Conservation (phyloP, 345 rosid genomes). For the Citrus sp. region DNA sequence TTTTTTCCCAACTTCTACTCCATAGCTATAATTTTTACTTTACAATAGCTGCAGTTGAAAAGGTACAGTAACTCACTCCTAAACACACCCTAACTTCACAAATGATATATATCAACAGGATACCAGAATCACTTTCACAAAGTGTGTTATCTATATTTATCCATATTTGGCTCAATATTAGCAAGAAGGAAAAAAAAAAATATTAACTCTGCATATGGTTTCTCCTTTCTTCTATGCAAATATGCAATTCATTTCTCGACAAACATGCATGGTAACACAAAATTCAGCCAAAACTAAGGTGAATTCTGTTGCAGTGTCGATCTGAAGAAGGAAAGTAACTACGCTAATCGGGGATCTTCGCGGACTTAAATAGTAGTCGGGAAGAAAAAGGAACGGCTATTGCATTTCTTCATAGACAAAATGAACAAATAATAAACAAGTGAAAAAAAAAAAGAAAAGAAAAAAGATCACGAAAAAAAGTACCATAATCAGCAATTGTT, state of each 20-base stretch:
- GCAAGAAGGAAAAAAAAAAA: background rate
- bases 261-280: background rate
- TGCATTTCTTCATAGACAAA: background rate
- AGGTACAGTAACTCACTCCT: accelerated
- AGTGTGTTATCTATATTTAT: background rate
- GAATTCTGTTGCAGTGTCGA: background rate
- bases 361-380: no score
- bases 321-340: background rate
- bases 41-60: no score
- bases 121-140: background rate
- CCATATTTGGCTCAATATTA: background rate
- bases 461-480: background rate
- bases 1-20: no score
- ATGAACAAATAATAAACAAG: background rate
- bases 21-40: no score
- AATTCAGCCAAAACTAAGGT: background rate
- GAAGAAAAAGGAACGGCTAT: background rate
- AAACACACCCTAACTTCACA: background rate
- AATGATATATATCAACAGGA: background rate
- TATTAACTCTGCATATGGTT: background rate
- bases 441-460: background rate
- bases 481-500: background rate
- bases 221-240: background rate
- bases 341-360: background rate
- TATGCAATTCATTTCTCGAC: background rate